Base-by-base conservation (phyloP, 2,329 filamentous ascomycete genomes). In the Dothidotthia symphoricarpi region DNA sequence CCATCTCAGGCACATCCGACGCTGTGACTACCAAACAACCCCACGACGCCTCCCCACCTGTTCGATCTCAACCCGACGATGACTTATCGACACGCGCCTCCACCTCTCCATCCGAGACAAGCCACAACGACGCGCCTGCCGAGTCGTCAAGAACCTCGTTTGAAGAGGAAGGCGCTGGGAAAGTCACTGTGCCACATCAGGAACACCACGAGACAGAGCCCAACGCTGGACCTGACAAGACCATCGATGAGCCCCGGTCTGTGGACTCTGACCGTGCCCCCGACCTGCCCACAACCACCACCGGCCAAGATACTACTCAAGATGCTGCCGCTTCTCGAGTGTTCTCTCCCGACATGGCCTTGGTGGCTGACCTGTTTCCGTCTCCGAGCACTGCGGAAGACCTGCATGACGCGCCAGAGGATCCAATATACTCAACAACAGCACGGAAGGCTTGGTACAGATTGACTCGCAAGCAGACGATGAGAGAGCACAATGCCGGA, bases 361-460 rank as follows among this genome's bases (percentile, higher is more conserved):
- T 64, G 2, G 14, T 69, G 6, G 36, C 40, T 10, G 28, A 61
- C 12, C 27, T 69, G 2, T 67, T 66, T 25, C 55, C 59, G 6
- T 15, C 38, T 10, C 27, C 30, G 2, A 38, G 40, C 14, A 17
- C 28, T 15, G 14, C 19, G 2, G 27, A 37, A 12, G 36, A 57
- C 6, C 31, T 47, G 5, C 30, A 45, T 2, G 50, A 55, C 3
- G 39, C 55, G 1, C 53, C 56, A 17, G 55, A 61, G 12, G 57
- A 62, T 36, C 59, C 64, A 0, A 55, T 68, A 16, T 55, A 53
- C 28, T 57, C 64, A 0, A 68, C 58, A 3, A 57, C 60, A 9
- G 51, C 60, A 12, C 58, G 64, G 4, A 69, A 68, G 45, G 55
- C 64, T 7, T 69, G 67, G 67, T 69, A 69, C 38, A 56, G 65